Conservation (phyloP, 148 eudicot genomes). For the Nyssa sinensis region DNA sequence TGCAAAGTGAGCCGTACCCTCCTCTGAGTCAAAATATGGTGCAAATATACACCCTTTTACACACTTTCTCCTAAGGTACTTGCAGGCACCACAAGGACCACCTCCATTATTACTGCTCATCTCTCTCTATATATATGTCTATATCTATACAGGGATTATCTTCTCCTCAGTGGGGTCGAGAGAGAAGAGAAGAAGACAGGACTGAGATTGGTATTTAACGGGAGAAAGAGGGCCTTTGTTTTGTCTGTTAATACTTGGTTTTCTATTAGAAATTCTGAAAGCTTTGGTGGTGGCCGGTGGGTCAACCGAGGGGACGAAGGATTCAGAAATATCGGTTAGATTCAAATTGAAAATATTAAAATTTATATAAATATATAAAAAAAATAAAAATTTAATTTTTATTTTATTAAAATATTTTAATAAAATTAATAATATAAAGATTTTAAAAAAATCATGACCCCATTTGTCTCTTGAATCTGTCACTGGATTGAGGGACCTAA, state of each 20-base stretch:
- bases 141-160: too few species aligned
- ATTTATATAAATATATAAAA: neutral
- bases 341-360: too few species aligned
- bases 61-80: slow-evolving; percentile 69
- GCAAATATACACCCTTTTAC: slow-evolving; percentile 67
- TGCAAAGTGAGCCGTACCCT: slow-evolving; percentile 71
- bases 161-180: neutral
- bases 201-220: slow-evolving; percentile 28
- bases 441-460: too few species aligned
- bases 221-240: neutral
- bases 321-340: too few species aligned
- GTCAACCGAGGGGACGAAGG: neutral
- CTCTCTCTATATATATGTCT: neutral
- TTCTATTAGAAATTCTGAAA: neutral
- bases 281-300: slow-evolving; percentile 44
- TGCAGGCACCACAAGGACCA: slow-evolving; percentile 89
- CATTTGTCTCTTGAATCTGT: too few species aligned
- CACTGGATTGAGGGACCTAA: too few species aligned
- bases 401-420: too few species aligned
- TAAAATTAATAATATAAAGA: too few species aligned
- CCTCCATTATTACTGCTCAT: slow-evolving; percentile 4
- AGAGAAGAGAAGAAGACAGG: too few species aligned
- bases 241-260: too few species aligned
- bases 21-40: slow-evolving; percentile 69
- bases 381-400: too few species aligned